Evolutionary conservation across 768 basidiomycete genomes (phyloP).

Genomic region (Leccinum uliginosum): DNA sequence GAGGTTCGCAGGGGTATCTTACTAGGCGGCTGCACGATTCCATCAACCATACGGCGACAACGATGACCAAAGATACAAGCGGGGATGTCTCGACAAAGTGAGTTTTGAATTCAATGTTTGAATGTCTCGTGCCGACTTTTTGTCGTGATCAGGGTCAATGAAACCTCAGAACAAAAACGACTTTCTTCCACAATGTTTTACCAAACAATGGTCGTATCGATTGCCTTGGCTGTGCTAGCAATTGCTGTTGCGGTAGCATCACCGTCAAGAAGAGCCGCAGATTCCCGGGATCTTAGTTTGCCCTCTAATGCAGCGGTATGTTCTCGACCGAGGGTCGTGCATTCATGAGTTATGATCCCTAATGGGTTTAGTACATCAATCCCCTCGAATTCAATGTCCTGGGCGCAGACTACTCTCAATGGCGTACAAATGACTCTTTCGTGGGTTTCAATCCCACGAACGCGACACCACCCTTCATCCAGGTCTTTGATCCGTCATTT

Average conservation of each 20-base stretch:
- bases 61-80: not conserved
- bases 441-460: slow-evolving; percentile 63
- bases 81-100: not conserved
- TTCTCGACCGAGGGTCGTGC: not conserved
- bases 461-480: slow-evolving; percentile 54
- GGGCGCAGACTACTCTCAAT: slow-evolving; percentile 39
- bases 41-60: not conserved
- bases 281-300: slow-evolving; percentile 1
- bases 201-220: not conserved
- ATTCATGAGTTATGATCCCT: not conserved
- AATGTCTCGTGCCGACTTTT: not conserved
- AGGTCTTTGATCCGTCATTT: slow-evolving; percentile 51
- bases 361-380: slow-evolving; percentile 40
- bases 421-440: slow-evolving; percentile 34
- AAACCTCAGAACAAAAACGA: not conserved
- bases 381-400: slow-evolving; percentile 51
- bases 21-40: not conserved
- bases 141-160: not conserved
- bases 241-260: slow-evolving; percentile 2
- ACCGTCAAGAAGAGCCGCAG: not conserved
- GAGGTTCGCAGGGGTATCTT: not conserved
- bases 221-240: slow-evolving; percentile 2
- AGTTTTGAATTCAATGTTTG: not conserved
- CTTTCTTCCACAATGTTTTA: not conserved
- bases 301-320: slow-evolving; percentile 25